Percentiles rank a stretch among this genome's conserved stretches.
Conservation (phyloP, 139 green algal genomes). For the Closterium sp. region DNA sequence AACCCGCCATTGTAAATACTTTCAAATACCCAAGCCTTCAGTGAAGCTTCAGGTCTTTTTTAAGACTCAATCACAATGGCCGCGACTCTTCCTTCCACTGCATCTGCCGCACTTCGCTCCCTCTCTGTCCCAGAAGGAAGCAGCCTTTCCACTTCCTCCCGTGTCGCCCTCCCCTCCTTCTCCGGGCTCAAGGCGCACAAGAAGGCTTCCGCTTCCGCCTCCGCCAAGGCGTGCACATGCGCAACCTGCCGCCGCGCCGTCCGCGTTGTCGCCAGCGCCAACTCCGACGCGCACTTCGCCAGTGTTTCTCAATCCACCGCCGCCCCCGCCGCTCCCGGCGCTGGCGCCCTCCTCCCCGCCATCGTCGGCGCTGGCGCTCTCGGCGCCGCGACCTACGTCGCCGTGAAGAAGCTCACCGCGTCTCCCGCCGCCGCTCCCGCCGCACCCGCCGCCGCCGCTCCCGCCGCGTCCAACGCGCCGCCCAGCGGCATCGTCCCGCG, state of each 20-base stretch:
- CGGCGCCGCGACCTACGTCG: too few species aligned
- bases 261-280: background rate
- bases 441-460: too few species aligned
- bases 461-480: too few species aligned
- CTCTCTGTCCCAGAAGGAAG: background rate
- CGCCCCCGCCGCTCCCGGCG: too few species aligned
- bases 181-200: background rate
- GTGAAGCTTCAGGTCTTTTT: background rate
- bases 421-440: too few species aligned
- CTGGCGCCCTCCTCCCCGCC: too few species aligned
- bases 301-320: background rate
- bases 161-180: background rate
- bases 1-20: background rate
- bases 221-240: background rate
- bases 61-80: background rate
- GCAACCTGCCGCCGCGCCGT: background rate
- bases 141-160: background rate
- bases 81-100: background rate
- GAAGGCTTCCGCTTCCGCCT: background rate
- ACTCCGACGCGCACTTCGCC: background rate
- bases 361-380: too few species aligned
- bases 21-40: too few species aligned
- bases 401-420: too few species aligned
- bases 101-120: background rate
- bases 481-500: background rate